These are phyloP conservation scores for Penicillium longicatenatum DNA, from an alignment of 495 filamentous ascomycete genomes.

Conservation along the genomic window DNA sequence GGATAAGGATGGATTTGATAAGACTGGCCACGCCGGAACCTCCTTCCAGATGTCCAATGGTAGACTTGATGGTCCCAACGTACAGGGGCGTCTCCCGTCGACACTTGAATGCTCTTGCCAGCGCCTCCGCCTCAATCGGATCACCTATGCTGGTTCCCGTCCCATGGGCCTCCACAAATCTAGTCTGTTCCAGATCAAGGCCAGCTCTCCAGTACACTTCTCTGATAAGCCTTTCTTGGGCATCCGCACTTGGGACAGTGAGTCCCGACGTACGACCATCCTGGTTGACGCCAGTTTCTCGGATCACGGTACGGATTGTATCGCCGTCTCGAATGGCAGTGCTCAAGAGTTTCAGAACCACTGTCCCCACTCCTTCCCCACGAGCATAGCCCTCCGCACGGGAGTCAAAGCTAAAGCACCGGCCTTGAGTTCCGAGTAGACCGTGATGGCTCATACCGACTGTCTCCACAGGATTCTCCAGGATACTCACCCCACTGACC, in stretches of 20 bases:
- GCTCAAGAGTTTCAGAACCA: conserved; percentile 41
- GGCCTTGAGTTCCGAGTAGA: conserved; percentile 34
- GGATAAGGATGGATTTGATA: conserved; percentile 39
- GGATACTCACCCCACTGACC: conserved; percentile 17
- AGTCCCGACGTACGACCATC: conserved; percentile 42
- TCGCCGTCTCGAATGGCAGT: conserved; percentile 39
- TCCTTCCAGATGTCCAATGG: conserved; percentile 49
- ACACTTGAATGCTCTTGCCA: conserved; percentile 35
- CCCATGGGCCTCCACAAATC: conserved; percentile 39
- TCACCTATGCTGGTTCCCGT: conserved; percentile 64
- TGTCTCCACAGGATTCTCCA: conserved; percentile 11
- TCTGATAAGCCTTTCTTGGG: conserved; percentile 59
- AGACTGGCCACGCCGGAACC: conserved; percentile 46
- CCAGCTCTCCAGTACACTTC: conserved; percentile 50
- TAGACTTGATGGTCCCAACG: conserved; percentile 45
- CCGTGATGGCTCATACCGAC: conserved; percentile 22
- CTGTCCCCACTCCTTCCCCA: conserved; percentile 31
- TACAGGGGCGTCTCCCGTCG: conserved; percentile 19
- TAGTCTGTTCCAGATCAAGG: conserved; percentile 24
- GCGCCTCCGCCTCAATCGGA: conserved; percentile 55
- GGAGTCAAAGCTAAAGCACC: conserved; percentile 39
- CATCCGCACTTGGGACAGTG: conserved; percentile 52
- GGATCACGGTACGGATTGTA: conserved; percentile 46
- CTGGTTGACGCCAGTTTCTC: conserved; percentile 42
- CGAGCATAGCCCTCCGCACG: conserved; percentile 38